These are phyloP conservation scores for Lactarius sp. DNA, from an alignment of 768 basidiomycete species.

Conservation along the genomic window DNA sequence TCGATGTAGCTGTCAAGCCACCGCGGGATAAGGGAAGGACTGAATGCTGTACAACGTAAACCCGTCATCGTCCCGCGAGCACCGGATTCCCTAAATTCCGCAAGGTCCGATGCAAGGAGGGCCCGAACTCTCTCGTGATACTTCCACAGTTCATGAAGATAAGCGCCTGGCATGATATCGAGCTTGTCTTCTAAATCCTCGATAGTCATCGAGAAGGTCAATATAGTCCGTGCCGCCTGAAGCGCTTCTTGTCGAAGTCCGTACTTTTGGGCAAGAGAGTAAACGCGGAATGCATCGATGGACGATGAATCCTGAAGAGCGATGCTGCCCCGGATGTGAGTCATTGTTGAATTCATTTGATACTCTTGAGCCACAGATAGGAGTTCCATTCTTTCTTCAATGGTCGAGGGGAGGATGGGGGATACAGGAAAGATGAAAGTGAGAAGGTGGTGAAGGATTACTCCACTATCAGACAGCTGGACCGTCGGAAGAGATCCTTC, in stretches of 20 bases:
- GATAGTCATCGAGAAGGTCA: background rate
- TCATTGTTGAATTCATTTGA: background rate
- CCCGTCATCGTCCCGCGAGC: background rate
- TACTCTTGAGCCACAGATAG: constrained; percentile 9
- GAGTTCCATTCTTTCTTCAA: constrained; percentile 2
- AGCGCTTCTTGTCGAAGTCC: background rate
- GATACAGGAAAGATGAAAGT: constrained; percentile 10
- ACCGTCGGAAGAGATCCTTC: background rate
- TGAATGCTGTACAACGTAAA: background rate
- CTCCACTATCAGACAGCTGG: background rate
- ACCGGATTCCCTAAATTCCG: background rate
- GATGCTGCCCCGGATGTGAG: background rate
- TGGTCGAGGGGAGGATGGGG: background rate
- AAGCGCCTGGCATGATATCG: background rate
- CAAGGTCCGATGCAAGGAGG: background rate
- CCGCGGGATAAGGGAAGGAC: background rate
- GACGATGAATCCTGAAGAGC: background rate
- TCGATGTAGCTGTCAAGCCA: constrained; percentile 7
- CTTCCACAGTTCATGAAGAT: constrained; percentile 6
- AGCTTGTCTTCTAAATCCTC: background rate
- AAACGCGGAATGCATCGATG: background rate
- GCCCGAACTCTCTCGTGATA: background rate
- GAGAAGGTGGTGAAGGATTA: constrained; percentile 4
- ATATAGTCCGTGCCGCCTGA: background rate
- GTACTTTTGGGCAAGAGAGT: constrained; percentile 3